Conservation (phyloP, 495 filamentous ascomycete genomes). For the Eremomyces bilateralis region DNA sequence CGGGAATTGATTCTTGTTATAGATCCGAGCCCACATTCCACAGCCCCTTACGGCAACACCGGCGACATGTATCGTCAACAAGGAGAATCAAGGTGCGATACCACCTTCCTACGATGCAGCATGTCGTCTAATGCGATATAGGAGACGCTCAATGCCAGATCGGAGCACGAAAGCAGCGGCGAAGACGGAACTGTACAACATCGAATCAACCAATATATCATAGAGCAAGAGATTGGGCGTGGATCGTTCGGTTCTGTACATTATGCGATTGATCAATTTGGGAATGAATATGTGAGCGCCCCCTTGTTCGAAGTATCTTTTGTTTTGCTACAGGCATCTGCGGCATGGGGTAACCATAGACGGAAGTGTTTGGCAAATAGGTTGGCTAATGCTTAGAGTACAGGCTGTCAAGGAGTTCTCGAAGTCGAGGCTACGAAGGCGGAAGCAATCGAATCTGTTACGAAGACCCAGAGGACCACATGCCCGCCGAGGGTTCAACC, state of each 20-base stretch:
- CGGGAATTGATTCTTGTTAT: not conserved
- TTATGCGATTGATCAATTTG: slow-evolving; percentile 73
- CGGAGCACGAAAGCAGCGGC: slow-evolving; percentile 69
- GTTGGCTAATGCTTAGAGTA: slow-evolving; percentile 1
- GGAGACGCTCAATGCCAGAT: slow-evolving; percentile 83
- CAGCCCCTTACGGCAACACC: slow-evolving; percentile 21
- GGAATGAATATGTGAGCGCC: slow-evolving; percentile 71
- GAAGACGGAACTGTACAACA: slow-evolving; percentile 59
- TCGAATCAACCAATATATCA: slow-evolving; percentile 82
- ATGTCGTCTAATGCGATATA: slow-evolving; percentile 13
- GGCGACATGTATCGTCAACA: slow-evolving; percentile 15
- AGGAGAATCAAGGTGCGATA: slow-evolving; percentile 16
- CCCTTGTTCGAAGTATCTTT: slow-evolving; percentile 4
- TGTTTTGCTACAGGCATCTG: not conserved
- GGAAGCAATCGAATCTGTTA: slow-evolving; percentile 68
- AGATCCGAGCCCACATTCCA: slow-evolving; percentile 20
- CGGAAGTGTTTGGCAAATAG: too few relatives aligned
- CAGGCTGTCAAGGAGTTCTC: slow-evolving; percentile 97
- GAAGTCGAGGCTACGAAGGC: slow-evolving; percentile 76
- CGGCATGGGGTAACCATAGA: too few relatives aligned
- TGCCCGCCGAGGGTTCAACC: slow-evolving; percentile 40
- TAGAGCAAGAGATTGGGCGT: slow-evolving; percentile 86
- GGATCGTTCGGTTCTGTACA: slow-evolving; percentile 93
- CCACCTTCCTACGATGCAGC: not conserved
- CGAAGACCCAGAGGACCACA: slow-evolving; percentile 26